phyloP scores from a whole-genome alignment of 495 filamentous ascomycete species.

The Penicillium silybi region DNA sequence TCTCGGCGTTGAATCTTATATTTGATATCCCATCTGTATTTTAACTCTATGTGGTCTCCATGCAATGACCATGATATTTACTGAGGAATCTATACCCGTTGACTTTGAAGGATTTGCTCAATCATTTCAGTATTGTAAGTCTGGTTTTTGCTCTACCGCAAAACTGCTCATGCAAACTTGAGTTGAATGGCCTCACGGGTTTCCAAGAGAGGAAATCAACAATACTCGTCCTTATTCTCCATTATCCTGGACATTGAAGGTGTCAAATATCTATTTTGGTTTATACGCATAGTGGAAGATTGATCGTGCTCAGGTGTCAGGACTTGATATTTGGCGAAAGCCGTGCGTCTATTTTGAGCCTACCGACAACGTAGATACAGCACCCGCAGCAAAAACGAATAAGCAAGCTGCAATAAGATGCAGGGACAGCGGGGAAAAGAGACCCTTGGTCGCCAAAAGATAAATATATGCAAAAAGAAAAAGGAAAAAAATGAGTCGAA shows the following conservation, averaged over 20 bases:
- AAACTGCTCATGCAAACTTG: too few species aligned
- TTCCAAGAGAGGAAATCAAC: too few species aligned
- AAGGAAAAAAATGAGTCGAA: background rate
- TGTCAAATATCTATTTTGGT: too few species aligned
- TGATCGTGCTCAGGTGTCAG: background rate
- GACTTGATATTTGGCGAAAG: background rate
- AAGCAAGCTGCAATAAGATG: conserved; percentile 4
- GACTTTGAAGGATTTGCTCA: background rate
- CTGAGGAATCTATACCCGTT: background rate
- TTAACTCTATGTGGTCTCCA: background rate
- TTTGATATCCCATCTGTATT: background rate
- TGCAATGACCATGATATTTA: background rate
- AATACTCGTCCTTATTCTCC: too few species aligned
- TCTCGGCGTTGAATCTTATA: conserved; percentile 2
- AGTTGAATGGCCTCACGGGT: too few species aligned
- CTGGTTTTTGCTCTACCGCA: too few species aligned
- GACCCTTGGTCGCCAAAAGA: conserved; percentile 3
- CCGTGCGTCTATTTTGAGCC: conserved; percentile 19
- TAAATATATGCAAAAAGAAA: conserved; percentile 17
- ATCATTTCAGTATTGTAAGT: too few species aligned
- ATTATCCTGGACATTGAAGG: too few species aligned
- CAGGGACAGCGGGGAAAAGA: background rate
- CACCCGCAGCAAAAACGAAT: background rate
- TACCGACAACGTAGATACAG: conserved; percentile 23
- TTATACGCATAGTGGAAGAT: background rate